A percentile compares a stretch with the other conserved stretches of the same genome.
These are phyloP conservation scores for Andalucia godoyi DNA, from an alignment of 78 protist genomes.

Conservation along the genomic window DNA sequence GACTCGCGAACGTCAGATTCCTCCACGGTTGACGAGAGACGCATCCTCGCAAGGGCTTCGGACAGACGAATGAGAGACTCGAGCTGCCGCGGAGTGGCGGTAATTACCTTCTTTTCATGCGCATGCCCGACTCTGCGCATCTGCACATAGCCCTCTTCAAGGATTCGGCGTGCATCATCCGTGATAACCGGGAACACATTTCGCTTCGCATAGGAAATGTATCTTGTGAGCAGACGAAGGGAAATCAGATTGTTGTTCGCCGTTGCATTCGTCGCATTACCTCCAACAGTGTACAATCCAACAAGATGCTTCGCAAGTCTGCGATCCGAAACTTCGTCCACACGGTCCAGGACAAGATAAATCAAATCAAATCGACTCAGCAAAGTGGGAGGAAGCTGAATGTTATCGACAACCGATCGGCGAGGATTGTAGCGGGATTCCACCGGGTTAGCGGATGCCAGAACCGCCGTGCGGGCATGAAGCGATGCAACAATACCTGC, in stretches of 20 bases:
- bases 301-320: constrained; percentile 81
- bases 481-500: constrained; percentile 97
- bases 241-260: background rate
- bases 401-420: constrained; percentile 88
- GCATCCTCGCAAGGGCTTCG: constrained; percentile 73
- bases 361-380: constrained; percentile 90
- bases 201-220: constrained; percentile 74
- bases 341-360: constrained; percentile 84
- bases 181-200: constrained; percentile 57
- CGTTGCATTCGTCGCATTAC: background rate
- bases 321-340: constrained; percentile 69
- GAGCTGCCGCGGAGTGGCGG: constrained; percentile 97
- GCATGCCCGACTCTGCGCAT: constrained; percentile 29
- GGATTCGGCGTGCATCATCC: constrained; percentile 58
- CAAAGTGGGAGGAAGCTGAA: constrained; percentile 90
- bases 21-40: constrained; percentile 48
- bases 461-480: constrained; percentile 91
- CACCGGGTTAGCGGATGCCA: constrained; percentile 99
- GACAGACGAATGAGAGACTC: constrained; percentile 92
- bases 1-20: constrained; percentile 78
- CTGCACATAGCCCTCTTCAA: constrained; percentile 56
- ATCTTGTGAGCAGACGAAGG: constrained; percentile 34
- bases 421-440: constrained; percentile 72
- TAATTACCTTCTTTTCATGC: constrained; percentile 51
- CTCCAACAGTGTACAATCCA: background rate